These are phyloP conservation scores for Rhodomyrtus tomentosa DNA, from an alignment of 345 rosid species.

Conservation along the genomic window DNA sequence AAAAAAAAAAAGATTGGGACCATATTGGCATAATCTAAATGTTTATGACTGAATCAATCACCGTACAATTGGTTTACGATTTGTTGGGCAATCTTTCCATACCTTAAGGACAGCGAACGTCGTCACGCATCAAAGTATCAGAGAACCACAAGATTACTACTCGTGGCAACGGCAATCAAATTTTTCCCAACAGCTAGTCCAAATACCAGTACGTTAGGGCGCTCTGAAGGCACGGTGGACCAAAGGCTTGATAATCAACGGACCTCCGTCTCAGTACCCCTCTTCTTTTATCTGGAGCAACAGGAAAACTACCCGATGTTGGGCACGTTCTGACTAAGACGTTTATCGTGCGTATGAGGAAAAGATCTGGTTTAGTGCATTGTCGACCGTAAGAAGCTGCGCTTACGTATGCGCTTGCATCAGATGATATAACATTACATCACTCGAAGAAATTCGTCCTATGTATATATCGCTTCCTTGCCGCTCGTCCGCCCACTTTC, in stretches of 20 bases:
- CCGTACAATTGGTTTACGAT: too few species aligned
- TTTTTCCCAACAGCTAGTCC: neutral
- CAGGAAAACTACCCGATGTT: neutral
- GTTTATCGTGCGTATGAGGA: neutral
- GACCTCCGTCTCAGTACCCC: neutral
- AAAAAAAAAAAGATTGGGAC: too few species aligned
- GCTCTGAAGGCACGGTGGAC: neutral
- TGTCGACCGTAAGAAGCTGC: neutral
- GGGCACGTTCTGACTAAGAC: neutral
- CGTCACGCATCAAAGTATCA: neutral
- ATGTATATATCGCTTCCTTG: neutral
- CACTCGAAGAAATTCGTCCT: neutral
- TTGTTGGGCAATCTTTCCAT: too few species aligned
- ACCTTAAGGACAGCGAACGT: neutral
- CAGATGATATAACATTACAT: neutral
- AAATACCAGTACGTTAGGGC: neutral
- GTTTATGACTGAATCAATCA: too few species aligned
- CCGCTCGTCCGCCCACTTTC: neutral
- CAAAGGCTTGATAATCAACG: neutral
- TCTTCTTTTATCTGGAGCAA: neutral
- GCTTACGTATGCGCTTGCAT: neutral
- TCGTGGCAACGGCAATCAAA: neutral
- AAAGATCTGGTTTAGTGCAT: neutral
- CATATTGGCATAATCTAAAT: too few species aligned
- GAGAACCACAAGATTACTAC: neutral